Evolutionary conservation across 805 yeast genomes (phyloP), one percentile per base, ranked within the genome.

Genomic region (Phaffomyces antillensis): DNA sequence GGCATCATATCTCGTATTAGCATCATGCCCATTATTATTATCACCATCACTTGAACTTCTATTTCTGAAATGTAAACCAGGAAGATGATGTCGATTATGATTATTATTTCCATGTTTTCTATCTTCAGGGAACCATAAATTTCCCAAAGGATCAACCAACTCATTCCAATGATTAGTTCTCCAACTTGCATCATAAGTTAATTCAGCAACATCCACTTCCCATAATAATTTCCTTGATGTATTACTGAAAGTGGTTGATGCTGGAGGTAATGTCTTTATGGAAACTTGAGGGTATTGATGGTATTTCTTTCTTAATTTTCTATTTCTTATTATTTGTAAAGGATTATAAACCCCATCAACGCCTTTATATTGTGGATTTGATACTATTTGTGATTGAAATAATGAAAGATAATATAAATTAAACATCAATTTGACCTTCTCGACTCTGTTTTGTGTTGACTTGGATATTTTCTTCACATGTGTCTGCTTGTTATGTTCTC

Each of bases 291-390:
- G 72, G 32, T 67, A 65, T 45, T 75, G 77, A 41, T 70, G 71
- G 53, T 75, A 66, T 53, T 73, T 74, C 46, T 73, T 71, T 43
- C 86, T 62, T 4, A 82, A 58, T 52, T 70, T 71, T 46, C 96
- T 70, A 62, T 87, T 83, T 45, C 96, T 66, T 25, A 88, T 77
- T n/a, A 81, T 73, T 62, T 86, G 96, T 37, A 88, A 65, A 4
- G 96, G 96, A 58, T 88, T 88, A 66, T 81, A 88, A 4, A 76
- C 73, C 3, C 83, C 86, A 38, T 81, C 87, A 3, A 83, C 74
- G 2, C 76, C 77, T 2, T 70, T 41, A 39, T 48, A 55, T 37
- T 44, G 44, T 3, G 53, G 48, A 30, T 47, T 45, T 12, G 45
- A 41, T 1, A 40, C 28, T 34, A 48, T 56, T 35, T 52, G 58